phyloP scores from a whole-genome alignment of 495 filamentous ascomycete species.

The Tuber umbilicatum region DNA sequence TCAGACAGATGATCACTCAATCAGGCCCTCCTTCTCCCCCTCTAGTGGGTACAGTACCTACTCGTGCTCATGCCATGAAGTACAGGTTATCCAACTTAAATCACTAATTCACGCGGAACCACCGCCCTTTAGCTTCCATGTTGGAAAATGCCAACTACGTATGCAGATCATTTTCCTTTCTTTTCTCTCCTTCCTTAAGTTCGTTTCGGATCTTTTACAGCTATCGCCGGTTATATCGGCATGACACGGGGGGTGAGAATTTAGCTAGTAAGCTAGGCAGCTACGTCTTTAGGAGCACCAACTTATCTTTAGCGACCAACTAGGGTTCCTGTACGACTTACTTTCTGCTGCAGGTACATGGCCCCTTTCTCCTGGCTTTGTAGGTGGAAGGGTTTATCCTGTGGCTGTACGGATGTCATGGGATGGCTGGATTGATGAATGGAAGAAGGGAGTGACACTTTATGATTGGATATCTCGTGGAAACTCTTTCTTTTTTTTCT shows the following conservation, averaged over 20 bases:
- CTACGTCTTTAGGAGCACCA: background rate
- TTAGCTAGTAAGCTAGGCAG: background rate
- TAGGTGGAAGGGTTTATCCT: background rate
- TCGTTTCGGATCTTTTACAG: background rate
- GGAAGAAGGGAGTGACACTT: conserved; percentile 1
- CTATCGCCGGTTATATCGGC: background rate
- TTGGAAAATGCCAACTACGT: background rate
- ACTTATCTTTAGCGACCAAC: background rate
- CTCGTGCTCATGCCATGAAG: background rate
- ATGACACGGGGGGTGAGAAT: background rate
- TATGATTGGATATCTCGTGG: background rate
- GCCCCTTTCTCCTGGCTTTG: background rate
- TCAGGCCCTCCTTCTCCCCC: background rate
- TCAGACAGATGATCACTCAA: background rate
- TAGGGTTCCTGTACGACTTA: background rate
- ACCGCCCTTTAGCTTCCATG: background rate
- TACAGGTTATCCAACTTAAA: background rate
- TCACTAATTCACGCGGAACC: background rate
- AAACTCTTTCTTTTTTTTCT: background rate
- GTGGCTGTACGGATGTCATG: background rate
- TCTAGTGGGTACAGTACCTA: background rate
- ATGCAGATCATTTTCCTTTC: background rate
- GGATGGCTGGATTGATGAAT: background rate
- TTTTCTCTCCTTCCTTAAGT: background rate
- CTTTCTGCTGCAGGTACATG: background rate